These are phyloP conservation scores for Cairneyella variabilis DNA, from an alignment of 495 filamentous ascomycete species.

Conservation along the genomic window DNA sequence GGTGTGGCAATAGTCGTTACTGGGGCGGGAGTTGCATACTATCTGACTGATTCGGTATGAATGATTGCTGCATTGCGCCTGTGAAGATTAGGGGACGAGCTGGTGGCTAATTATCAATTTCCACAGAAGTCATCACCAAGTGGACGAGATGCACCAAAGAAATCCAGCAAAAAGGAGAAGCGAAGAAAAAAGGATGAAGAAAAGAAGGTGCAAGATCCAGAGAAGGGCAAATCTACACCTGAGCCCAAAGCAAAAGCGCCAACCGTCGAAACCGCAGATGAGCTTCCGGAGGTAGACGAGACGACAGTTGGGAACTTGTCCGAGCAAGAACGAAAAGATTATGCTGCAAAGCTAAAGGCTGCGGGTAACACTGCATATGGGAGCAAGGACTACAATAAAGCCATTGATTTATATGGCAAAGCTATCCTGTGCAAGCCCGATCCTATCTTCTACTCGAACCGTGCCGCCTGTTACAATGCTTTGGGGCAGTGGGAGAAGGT, in stretches of 20 bases:
- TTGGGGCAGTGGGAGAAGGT: conserved; percentile 91
- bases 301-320: conserved; percentile 64
- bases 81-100: not conserved
- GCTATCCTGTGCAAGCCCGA: conserved; percentile 96
- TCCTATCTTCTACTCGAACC: conserved; percentile 97
- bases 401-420: conserved; percentile 91
- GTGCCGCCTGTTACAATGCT: conserved; percentile 95
- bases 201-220: conserved; percentile 35
- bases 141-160: conserved; percentile 30
- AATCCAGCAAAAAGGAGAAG: conserved; percentile 63
- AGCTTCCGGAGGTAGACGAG: conserved; percentile 84
- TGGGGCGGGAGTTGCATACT: conserved; percentile 87
- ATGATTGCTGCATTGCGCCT: not conserved
- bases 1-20: conserved; percentile 90
- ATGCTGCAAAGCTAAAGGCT: conserved; percentile 85
- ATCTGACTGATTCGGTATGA: conserved; percentile 55
- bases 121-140: conserved; percentile 27
- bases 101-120: conserved; percentile 34
- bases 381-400: conserved; percentile 81
- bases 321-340: conserved; percentile 73
- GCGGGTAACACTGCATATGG: conserved; percentile 97
- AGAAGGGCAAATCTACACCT: conserved; percentile 35
- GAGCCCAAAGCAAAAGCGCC: conserved; percentile 41
- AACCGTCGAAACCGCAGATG: conserved; percentile 63
- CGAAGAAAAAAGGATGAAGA: conserved; percentile 42